Base-by-base conservation (phyloP, 345 rosid genomes). In the Populus euphratica region DNA sequence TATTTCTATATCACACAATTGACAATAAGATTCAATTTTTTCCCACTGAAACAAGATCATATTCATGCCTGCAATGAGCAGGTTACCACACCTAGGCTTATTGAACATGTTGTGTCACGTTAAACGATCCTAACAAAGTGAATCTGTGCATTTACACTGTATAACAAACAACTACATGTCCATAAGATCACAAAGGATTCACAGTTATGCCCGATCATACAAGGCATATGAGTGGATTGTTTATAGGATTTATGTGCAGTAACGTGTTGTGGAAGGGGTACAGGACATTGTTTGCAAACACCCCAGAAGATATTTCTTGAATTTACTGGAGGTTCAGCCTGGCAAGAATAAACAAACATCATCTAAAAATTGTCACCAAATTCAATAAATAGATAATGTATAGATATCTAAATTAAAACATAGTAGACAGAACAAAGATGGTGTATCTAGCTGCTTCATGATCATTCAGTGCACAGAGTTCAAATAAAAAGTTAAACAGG, bases 241-340 rank as follows among this genome's bases (percentile, higher is more conserved):
- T 71, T 63, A n/a, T 1, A 33, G 25, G 47, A 18, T 64, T 63
- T 64, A 64, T 64, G 76, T 72, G 72, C 75, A 77, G 31, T 49
- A 49, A 44, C 47, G 20, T 27, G 78, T 27, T 20, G 59, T 38
- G 38, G 16, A 27, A 35, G 64, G 23, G 25, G 29, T 3, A 23
- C 29, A 18, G 17, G 8, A 49, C 56, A 31, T 35, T 50, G 20
- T 5, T n/a, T 39, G 52, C 59, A 72, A 62, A 47, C 21, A 54
- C 59, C 41, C 54, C 54, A 6, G 38, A 36, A 68, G 23, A 33
- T 33, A 31, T 56, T 62, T 64, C 59, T 47, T 49, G 21, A 36
- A 63, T 64, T 72, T 20, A 21, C 41, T 5, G 21, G 41, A 10
- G 44, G 23, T 18, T 29, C 33, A 67, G 21, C 75, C 76, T 71